Percentiles rank a stretch among this genome's conserved stretches.
These are phyloP conservation scores for Kuraishia molischiana DNA, from an alignment of 805 yeast genomes.

Conservation along the genomic window DNA sequence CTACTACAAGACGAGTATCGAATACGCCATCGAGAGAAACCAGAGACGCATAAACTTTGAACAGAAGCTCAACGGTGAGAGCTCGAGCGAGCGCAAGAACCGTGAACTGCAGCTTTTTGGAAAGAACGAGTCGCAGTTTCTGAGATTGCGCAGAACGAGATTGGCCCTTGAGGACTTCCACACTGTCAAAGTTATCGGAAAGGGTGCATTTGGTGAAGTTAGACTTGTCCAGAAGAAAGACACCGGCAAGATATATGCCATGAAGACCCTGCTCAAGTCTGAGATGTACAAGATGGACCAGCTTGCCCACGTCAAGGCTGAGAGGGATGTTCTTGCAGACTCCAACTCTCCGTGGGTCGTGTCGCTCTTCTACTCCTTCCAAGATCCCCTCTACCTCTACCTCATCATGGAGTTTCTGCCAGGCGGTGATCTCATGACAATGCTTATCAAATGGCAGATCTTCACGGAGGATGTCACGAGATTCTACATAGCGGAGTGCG, in stretches of 20 bases:
- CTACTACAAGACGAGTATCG: slow-evolving; percentile 75
- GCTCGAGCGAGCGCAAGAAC: slow-evolving; percentile 78
- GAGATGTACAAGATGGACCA: slow-evolving; percentile 96
- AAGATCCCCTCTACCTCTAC: slow-evolving; percentile 65
- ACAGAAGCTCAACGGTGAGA: slow-evolving; percentile 59
- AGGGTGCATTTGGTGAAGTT: slow-evolving; percentile 98
- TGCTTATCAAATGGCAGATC: slow-evolving; percentile 90
- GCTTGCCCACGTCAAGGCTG: slow-evolving; percentile 91
- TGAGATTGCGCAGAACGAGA: slow-evolving; percentile 78
- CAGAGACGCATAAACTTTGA: slow-evolving; percentile 85
- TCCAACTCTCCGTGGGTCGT: slow-evolving; percentile 87
- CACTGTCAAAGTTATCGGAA: slow-evolving; percentile 86
- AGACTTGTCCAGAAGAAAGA: slow-evolving; percentile 88
- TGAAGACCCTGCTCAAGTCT: slow-evolving; percentile 82
- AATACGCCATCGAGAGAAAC: slow-evolving; percentile 91
- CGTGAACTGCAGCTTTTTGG: slow-evolving; percentile 79
- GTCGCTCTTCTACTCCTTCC: slow-evolving; percentile 72
- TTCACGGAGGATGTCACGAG: slow-evolving; percentile 90
- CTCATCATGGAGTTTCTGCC: slow-evolving; percentile 77
- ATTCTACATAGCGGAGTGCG: slow-evolving; percentile 94
- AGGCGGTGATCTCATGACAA: slow-evolving; percentile 87
- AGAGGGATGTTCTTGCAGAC: slow-evolving; percentile 89
- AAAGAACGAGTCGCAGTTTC: slow-evolving; percentile 77
- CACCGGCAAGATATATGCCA: slow-evolving; percentile 86
- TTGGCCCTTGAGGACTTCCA: slow-evolving; percentile 74